These are phyloP conservation scores for Saturnispora zaruensis DNA, from an alignment of 805 yeast species.

Conservation along the genomic window DNA sequence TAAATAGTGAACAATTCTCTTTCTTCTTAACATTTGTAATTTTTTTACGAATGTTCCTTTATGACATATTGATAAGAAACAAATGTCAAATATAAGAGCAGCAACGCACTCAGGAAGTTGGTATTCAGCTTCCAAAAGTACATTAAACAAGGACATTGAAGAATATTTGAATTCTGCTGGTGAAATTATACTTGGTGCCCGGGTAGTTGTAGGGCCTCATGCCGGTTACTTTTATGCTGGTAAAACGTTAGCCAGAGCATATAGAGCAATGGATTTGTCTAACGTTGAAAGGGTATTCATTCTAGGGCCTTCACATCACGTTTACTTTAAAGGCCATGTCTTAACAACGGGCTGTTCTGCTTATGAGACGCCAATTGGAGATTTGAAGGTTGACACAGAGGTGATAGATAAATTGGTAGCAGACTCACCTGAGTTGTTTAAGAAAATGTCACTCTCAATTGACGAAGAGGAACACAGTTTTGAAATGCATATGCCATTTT, in stretches of 20 bases:
- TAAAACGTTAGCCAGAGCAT: conserved; percentile 65
- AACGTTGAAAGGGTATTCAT: conserved; percentile 58
- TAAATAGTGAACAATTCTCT: not conserved
- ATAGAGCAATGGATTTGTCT: conserved; percentile 56
- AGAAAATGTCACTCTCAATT: conserved; percentile 44
- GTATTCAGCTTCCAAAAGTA: conserved; percentile 48
- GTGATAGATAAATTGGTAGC: conserved; percentile 30
- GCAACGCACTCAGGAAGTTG: conserved; percentile 92
- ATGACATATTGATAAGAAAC: not conserved
- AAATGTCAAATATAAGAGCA: conserved; percentile 16
- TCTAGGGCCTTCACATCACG: conserved; percentile 90
- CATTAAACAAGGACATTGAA: conserved; percentile 44
- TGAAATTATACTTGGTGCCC: conserved; percentile 30
- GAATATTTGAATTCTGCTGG: conserved; percentile 35
- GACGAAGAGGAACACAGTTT: conserved; percentile 88
- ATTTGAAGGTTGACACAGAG: conserved; percentile 54
- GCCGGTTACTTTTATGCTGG: conserved; percentile 91
- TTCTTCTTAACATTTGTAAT: too few relatives aligned
- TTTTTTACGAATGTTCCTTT: not conserved
- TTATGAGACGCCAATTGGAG: conserved; percentile 81
- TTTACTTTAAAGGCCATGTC: conserved; percentile 59
- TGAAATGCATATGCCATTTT: conserved; percentile 87
- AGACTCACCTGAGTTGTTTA: conserved; percentile 35
- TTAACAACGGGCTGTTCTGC: conserved; percentile 41
- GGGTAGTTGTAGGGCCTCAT: conserved; percentile 62